Base-by-base conservation (phyloP, 23 red algal genomes). In the Pyropia yezoensis region DNA sequence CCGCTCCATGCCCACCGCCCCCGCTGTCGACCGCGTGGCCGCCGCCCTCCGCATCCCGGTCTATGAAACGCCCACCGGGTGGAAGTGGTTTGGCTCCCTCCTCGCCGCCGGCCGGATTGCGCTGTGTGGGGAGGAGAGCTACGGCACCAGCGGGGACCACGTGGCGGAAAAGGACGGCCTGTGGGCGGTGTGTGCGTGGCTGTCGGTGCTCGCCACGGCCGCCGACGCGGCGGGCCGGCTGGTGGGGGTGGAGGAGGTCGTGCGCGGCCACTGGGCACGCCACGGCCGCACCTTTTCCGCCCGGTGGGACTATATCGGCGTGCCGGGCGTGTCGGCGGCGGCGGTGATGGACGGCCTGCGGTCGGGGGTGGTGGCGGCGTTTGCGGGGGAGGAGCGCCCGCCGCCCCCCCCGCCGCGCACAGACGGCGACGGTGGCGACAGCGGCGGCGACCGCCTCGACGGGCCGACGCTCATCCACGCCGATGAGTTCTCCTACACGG, bases 81-180 rank as follows among this genome's bases (percentile, higher is more conserved):
- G 94, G 94, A 98, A 98, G 76, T 98, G 77, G 69, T 98, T 98
- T 87, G 80, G 79, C 50, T 83, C 83, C 47, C 66, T 98, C 25
- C 74, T 98, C 80, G 85, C 80, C 18, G 78, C 94, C 12, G 80
- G 75, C 12, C 69, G 77, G 0, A 80, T 75, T 0, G 80, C 88
- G 68, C 81, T 98, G 52, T 98, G 94, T 52, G 94, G 94, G 11
- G 94, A 98, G 65, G 94, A 98, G 63, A 85, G 77, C 7, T 98
- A 91, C 67, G 94, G 94, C 9, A 90, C 88, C 0, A 71, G 84
- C 4, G 77, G 73, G 25, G 88, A 98, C 59, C 94, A 98, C 59
- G 79, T 98, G n/a, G 58, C 86, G 50, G 94, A 98, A 28, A 98
- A 98, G 72, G 94, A 98, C 51, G 94, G 94, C 7, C 72, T 98